phyloP scores from a whole-genome alignment of 192 early-diverging fungal species.

The Chytriomyces hyalinus region DNA sequence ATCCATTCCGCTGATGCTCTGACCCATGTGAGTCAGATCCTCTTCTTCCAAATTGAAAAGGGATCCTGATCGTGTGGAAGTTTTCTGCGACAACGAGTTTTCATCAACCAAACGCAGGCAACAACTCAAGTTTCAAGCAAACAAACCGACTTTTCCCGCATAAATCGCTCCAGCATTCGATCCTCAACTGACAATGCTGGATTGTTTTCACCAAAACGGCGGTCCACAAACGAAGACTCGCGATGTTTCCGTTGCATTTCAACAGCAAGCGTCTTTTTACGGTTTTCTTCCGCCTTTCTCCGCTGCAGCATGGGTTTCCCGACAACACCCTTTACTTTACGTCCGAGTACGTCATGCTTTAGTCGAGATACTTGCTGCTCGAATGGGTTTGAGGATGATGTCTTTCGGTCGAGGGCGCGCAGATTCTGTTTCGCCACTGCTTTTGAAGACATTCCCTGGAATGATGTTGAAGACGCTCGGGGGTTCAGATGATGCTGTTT shows the following conservation, averaged over 20 bases:
- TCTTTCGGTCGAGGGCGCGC: conserved; percentile 29
- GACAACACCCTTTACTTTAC: conserved; percentile 76
- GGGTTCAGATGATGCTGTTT: background rate
- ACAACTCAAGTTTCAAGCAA: conserved; percentile 38
- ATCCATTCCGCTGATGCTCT: conserved; percentile 81
- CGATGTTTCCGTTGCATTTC: conserved; percentile 76
- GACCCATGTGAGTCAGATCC: conserved; percentile 93
- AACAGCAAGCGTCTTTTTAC: conserved; percentile 81
- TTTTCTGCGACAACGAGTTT: conserved; percentile 6
- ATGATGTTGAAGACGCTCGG: background rate
- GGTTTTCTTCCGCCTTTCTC: conserved; percentile 82
- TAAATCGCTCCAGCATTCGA: conserved; percentile 93
- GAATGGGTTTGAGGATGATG: conserved; percentile 69
- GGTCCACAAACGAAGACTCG: conserved; percentile 81
- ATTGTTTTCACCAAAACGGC: conserved; percentile 93
- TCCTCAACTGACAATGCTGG: conserved; percentile 89
- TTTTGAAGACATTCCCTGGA: conserved; percentile 22
- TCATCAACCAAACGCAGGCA: conserved; percentile 28
- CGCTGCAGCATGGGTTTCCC: conserved; percentile 82
- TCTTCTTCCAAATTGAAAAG: conserved; percentile 83
- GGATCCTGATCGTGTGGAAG: conserved; percentile 29
- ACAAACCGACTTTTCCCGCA: conserved; percentile 70
- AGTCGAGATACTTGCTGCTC: conserved; percentile 80
- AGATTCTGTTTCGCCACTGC: conserved; percentile 36
- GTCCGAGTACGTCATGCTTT: conserved; percentile 85